These are phyloP conservation scores for Sugiyamaella sp. DNA, from an alignment of 1,139 yeast genomes.

Conservation along the genomic window DNA sequence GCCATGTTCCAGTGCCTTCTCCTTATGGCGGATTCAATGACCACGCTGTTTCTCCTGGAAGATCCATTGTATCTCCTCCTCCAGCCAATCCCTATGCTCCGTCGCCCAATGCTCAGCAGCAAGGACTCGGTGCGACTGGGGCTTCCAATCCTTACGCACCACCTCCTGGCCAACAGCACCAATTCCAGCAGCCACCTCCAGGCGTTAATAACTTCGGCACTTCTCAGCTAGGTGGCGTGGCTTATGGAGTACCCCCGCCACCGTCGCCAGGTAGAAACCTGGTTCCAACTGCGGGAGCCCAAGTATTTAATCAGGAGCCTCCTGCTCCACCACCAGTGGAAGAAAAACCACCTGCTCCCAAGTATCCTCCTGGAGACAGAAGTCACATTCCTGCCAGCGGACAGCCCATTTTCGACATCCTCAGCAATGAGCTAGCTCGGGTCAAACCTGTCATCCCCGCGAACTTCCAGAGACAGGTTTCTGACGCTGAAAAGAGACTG, in stretches of 20 bases:
- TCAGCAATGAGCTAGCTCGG: conserved; percentile 57
- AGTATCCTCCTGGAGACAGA: conserved; percentile 71
- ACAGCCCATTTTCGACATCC: conserved; percentile 58
- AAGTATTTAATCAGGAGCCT: conserved; percentile 29
- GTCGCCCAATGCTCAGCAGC: conserved; percentile 20
- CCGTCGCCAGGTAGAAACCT: conserved; percentile 29
- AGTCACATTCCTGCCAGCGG: conserved; percentile 65
- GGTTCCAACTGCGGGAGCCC: conserved; percentile 26
- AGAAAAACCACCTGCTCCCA: conserved; percentile 43
- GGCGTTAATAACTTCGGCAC: conserved; percentile 25
- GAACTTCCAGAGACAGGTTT: conserved; percentile 69
- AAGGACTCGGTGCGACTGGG: conserved; percentile 19
- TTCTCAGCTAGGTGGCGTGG: conserved; percentile 24
- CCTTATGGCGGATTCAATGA: conserved; percentile 28
- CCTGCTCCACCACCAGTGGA: conserved; percentile 38
- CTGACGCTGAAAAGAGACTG: conserved; percentile 82
- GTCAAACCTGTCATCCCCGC: conserved; percentile 79
- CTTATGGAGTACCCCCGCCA: conserved; percentile 23
- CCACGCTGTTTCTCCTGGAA: conserved; percentile 23
- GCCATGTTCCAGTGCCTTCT: conserved; percentile 42
- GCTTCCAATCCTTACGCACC: conserved; percentile 27
- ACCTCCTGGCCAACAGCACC: conserved; percentile 19
- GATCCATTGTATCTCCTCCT: conserved; percentile 27
- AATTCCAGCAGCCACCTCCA: conserved; percentile 16
- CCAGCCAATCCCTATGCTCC: conserved; percentile 37